A percentile compares a stretch with the other conserved stretches of the same genome.
Evolutionary conservation across 805 yeast species (phyloP).

Genomic region (Schizosaccharomyces cryophilus): DNA sequence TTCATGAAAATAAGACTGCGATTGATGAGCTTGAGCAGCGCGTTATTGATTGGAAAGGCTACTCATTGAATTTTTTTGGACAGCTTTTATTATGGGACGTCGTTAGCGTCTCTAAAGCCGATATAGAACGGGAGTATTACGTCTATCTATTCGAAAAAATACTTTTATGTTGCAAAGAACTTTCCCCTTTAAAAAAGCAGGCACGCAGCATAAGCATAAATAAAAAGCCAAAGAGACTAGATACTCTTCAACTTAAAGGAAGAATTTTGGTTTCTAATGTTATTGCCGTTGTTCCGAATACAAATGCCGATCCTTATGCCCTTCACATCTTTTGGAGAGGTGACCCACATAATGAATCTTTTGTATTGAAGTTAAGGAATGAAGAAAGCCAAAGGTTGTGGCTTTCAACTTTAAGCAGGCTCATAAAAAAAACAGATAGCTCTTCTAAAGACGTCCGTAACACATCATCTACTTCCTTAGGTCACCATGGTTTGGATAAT

Average conservation of each 20-base stretch:
- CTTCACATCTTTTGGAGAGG: slow-evolving; percentile 7
- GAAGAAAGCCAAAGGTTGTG: slow-evolving; percentile 70
- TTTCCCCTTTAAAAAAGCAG: slow-evolving; percentile 9
- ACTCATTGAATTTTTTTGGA: slow-evolving; percentile 55
- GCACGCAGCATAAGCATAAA: slow-evolving; percentile 10
- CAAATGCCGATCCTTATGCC: background rate
- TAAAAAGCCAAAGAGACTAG: slow-evolving; percentile 19
- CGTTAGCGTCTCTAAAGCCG: slow-evolving; percentile 29
- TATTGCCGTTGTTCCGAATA: slow-evolving; percentile 16
- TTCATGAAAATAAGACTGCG: slow-evolving; percentile 60
- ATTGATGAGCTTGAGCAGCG: slow-evolving; percentile 44
- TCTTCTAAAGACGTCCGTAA: background rate
- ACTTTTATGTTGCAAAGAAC: slow-evolving; percentile 39
- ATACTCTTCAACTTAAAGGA: slow-evolving; percentile 27
- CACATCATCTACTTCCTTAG: background rate
- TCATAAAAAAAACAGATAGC: slow-evolving; percentile 7
- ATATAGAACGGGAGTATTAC: slow-evolving; percentile 61
- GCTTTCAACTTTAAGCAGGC: slow-evolving; percentile 21
- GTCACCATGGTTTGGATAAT: background rate
- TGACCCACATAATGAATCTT: slow-evolving; percentile 33
- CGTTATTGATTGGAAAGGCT: slow-evolving; percentile 83
- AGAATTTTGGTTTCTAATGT: slow-evolving; percentile 56
- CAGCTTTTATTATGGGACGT: slow-evolving; percentile 39
- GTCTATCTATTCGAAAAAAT: slow-evolving; percentile 68
- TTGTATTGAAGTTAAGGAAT: slow-evolving; percentile 54